Evolutionary conservation across 2,329 filamentous ascomycete species (phyloP).

Genomic region (Incumbomyces delicatus): DNA sequence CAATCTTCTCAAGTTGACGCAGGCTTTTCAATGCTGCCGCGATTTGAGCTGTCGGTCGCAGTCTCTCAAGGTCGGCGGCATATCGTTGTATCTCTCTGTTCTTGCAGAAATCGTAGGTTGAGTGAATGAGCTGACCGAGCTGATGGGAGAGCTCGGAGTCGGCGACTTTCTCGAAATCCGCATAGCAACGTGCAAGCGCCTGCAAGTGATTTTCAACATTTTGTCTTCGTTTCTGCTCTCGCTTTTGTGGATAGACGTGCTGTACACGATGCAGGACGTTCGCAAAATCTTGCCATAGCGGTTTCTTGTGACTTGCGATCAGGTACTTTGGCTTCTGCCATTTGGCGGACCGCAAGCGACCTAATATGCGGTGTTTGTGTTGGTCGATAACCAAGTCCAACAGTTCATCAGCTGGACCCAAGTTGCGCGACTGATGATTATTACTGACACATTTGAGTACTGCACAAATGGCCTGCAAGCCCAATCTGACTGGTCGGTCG

Average conservation of each 20-base stretch:
- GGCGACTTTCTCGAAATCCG: constrained; percentile 6
- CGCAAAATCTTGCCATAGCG: constrained; percentile 12
- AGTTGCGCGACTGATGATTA: background rate
- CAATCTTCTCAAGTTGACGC: constrained; percentile 16
- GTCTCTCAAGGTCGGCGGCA: constrained; percentile 1
- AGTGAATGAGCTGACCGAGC: constrained; percentile 3
- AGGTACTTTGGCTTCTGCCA: constrained; percentile 13
- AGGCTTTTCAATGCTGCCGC: constrained; percentile 11
- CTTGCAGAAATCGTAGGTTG: constrained; percentile 10
- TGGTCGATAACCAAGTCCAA: background rate
- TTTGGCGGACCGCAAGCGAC: constrained; percentile 13
- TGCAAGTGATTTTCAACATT: constrained; percentile 4
- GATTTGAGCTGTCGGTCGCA: constrained; percentile 10
- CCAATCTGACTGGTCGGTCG: background rate
- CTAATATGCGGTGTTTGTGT: constrained; percentile 3
- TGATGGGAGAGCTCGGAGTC: background rate
- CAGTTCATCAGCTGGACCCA: background rate
- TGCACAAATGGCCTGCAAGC: background rate
- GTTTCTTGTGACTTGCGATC: constrained; percentile 13
- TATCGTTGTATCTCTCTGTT: constrained; percentile 2
- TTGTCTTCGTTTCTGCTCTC: background rate
- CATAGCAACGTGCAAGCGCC: constrained; percentile 7
- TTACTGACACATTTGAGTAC: background rate
- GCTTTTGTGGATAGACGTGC: constrained; percentile 10
- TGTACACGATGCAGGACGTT: constrained; percentile 12